Percentiles rank a stretch among this genome's conserved stretches.
These are phyloP conservation scores for Verticillium alfalfae DNA, from an alignment of 2,329 filamentous ascomycete genomes.

Conservation along the genomic window DNA sequence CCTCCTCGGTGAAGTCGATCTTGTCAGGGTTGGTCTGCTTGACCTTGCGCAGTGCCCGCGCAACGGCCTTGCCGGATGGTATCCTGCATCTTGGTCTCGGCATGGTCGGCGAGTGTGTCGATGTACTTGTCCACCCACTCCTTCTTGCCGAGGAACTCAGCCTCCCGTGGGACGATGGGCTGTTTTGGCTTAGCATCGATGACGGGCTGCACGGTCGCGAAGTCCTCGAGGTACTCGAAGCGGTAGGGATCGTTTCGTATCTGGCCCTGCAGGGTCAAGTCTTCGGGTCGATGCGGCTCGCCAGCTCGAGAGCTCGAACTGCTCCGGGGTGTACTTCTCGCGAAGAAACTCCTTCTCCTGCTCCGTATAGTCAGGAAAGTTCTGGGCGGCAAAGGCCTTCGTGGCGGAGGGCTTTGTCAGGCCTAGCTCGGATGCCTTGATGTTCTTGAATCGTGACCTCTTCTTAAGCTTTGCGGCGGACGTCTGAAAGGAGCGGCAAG, in stretches of 20 bases:
- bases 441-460: constrained; percentile 46
- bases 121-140: constrained; percentile 58
- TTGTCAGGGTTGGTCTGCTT: constrained; percentile 34
- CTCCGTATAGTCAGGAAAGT: constrained; percentile 60
- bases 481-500: constrained; percentile 45
- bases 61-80: constrained; percentile 34
- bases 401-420: constrained; percentile 35
- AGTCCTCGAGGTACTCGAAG: constrained; percentile 76
- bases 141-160: constrained; percentile 53
- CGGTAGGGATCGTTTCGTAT: constrained; percentile 67
- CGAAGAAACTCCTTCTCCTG: constrained; percentile 59
- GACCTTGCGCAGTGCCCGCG: constrained; percentile 34
- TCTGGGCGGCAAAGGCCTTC: constrained; percentile 36
- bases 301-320: constrained; percentile 81
- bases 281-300: constrained; percentile 69
- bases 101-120: constrained; percentile 35
- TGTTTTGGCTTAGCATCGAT: constrained; percentile 63
- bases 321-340: constrained; percentile 70
- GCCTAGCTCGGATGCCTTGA: constrained; percentile 47
- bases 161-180: constrained; percentile 43
- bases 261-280: constrained; percentile 68
- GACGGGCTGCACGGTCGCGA: constrained; percentile 69
- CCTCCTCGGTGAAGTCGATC: constrained; percentile 52
- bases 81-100: constrained; percentile 34
- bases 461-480: constrained; percentile 40